Conservation (phyloP, 2,329 filamentous ascomycete genomes). For the Bertia moriformis region DNA sequence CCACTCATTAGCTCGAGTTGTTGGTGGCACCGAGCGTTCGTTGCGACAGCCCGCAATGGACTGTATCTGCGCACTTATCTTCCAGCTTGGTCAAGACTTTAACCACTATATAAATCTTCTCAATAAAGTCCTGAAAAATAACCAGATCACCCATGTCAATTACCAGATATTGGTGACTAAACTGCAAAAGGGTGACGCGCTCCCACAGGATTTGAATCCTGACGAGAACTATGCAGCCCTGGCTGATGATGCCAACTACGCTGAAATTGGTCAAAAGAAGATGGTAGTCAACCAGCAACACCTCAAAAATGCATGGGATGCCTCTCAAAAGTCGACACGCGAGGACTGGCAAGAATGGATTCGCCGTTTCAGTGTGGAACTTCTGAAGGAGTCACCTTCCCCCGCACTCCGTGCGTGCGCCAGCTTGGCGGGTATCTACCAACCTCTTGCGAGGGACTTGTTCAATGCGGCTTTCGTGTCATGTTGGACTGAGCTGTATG, state of each 20-base stretch:
- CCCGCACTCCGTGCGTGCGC: slow-evolving; percentile 89
- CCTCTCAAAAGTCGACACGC: slow-evolving; percentile 86
- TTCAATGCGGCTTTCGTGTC: slow-evolving; percentile 99
- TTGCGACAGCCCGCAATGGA: slow-evolving; percentile 76
- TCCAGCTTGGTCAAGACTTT: slow-evolving; percentile 90
- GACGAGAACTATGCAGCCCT: slow-evolving; percentile 68
- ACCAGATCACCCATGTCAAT: slow-evolving; percentile 77
- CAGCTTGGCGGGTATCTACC: slow-evolving; percentile 76
- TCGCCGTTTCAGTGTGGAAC: slow-evolving; percentile 83
- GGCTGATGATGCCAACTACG: slow-evolving; percentile 65
- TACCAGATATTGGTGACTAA: slow-evolving; percentile 88
- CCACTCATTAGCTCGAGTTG: slow-evolving; percentile 74
- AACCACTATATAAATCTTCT: slow-evolving; percentile 86
- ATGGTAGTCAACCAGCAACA: slow-evolving; percentile 95
- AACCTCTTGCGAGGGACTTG: slow-evolving; percentile 77
- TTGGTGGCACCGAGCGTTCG: slow-evolving; percentile 57
- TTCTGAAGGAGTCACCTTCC: slow-evolving; percentile 89
- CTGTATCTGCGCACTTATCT: slow-evolving; percentile 85
- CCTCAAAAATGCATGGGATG: slow-evolving; percentile 93
- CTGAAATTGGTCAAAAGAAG: slow-evolving; percentile 77
- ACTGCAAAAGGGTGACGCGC: slow-evolving; percentile 79
- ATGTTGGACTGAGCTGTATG: slow-evolving; percentile 95
- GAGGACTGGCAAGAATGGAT: slow-evolving; percentile 99
- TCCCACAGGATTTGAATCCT: slow-evolving; percentile 89
- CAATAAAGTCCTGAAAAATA: slow-evolving; percentile 66